Evolutionary conservation across 305 asterid genomes (phyloP).

Genomic region (Fraxinus angustifolia): DNA sequence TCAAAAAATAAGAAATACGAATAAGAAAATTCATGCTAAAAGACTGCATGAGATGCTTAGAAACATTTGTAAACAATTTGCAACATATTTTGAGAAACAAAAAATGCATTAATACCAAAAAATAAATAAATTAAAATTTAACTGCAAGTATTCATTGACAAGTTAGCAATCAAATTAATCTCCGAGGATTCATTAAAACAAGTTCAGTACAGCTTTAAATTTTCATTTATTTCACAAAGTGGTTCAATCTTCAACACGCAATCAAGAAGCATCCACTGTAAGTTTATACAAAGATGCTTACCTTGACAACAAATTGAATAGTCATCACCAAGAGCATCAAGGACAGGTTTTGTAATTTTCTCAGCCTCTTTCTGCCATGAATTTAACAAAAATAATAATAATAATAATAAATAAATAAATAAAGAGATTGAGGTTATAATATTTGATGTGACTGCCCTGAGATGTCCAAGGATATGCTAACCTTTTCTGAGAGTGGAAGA

Average conservation of each 20-base stretch:
- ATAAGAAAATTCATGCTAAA: background rate
- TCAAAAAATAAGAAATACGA: background rate
- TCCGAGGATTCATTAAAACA: background rate
- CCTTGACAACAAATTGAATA: constrained; percentile 84
- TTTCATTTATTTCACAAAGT: background rate
- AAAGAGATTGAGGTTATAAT: constrained; percentile 1
- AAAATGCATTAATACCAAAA: background rate
- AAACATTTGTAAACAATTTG: background rate
- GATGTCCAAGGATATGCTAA: constrained; percentile 18
- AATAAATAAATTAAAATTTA: background rate
- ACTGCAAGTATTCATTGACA: background rate
- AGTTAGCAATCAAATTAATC: background rate
- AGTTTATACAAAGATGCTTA: constrained; percentile 17
- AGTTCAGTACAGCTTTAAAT: background rate
- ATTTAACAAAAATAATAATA: background rate
- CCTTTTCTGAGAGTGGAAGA: constrained; percentile 74
- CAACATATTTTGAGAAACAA: background rate
- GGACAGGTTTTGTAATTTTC: constrained; percentile 52
- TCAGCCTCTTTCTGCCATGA: constrained; percentile 67
- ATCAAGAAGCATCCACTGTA: background rate
- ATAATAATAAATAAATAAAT: background rate
- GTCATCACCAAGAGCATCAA: constrained; percentile 91
- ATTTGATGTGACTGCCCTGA: constrained; percentile 12
- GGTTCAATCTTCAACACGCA: constrained; percentile 11
- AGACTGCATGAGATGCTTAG: background rate